Percentiles rank a stretch among this genome's conserved stretches.
Evolutionary conservation across 2,329 filamentous ascomycete species (phyloP).

Genomic region (Thermoascus crustaceus): DNA sequence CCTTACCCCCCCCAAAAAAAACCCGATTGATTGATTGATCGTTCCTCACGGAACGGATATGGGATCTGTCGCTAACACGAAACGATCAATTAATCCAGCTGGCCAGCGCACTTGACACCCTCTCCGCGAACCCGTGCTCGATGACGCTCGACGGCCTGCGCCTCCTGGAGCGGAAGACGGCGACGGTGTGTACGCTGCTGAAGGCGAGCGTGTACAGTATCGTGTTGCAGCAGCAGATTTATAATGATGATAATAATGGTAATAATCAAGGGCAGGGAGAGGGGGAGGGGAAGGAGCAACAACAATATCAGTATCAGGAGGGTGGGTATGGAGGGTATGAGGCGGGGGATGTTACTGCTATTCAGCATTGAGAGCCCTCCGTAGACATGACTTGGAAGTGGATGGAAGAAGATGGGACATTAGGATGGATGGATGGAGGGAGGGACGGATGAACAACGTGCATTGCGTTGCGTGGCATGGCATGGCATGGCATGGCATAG

Average conservation of each 20-base stretch:
- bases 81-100: slow-evolving; percentile 23
- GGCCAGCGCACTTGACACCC: slow-evolving; percentile 42
- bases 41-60: too few species aligned
- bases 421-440: too few species aligned
- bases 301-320: slow-evolving; percentile 9
- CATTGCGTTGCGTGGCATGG: too few species aligned
- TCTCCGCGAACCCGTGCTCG: slow-evolving; percentile 60
- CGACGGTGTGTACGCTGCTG: slow-evolving; percentile 85
- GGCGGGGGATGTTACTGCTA: background rate
- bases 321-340: slow-evolving; percentile 2
- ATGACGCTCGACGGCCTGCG: slow-evolving; percentile 71
- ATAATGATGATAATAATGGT: slow-evolving; percentile 44
- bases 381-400: too few species aligned
- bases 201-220: slow-evolving; percentile 99
- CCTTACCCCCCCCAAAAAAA: background rate
- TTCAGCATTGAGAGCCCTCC: too few species aligned
- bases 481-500: too few species aligned
- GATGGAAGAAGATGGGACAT: background rate
- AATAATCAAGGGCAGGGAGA: slow-evolving; percentile 12
- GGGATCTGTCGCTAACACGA: too few species aligned
- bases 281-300: slow-evolving; percentile 17
- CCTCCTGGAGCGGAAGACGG: slow-evolving; percentile 87
- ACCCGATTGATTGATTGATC: slow-evolving; percentile 2
- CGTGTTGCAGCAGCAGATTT: slow-evolving; percentile 93
- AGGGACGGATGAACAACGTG: too few species aligned